Base-by-base conservation (phyloP, 2,329 filamentous ascomycete species). In the Aspergillus pseudotamarii region DNA sequence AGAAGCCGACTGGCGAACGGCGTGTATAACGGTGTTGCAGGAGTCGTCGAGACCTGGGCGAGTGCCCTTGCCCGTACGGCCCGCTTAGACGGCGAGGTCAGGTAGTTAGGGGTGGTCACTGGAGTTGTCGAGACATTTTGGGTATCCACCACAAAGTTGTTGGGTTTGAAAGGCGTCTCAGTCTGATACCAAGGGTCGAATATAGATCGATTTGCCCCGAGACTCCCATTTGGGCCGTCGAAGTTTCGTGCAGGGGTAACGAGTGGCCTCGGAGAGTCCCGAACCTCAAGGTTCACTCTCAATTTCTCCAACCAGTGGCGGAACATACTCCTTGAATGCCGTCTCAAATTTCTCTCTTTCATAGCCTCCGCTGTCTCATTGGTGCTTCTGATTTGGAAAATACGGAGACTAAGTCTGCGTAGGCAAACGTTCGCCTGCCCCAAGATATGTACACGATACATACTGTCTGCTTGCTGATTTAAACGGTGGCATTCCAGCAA, bases 401-500 rank as follows among this genome's bases (percentile, higher is more conserved):
- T 76, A 9, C 82, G 82, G 75, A 87, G 84, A 59, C 84, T 86
- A n/a, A 88, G 75, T 68, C 82, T 85, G 70, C 84, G 85, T 61
- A 88, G 75, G 28, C 79, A 80, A 16, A 75, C 76, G 12, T 79
- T 78, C 16, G 85, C 82, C 4, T 81, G 74, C 28, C 80, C 75
- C 14, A 84, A 79, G 5, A 82, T 75, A 48, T 81, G 82, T 62
- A 84, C 78, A 30, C 81, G 79, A 57, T 80, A 72, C 41, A 86
- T 77, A 1, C 76, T 73, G 3, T 77, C 63, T 14, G 86, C 86
- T 69, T 82, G 79, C 28, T 80, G 75, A 58, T 80, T 72, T 67
- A 80, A 64, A 28, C 75, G 72, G 38, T 72, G 74, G 61, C 71
- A 71, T 45, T 72, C 71, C 45, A 76, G 69, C 30, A 73, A 75